Percentiles rank a stretch among this genome's conserved stretches.
Evolutionary conservation across 306 rosid species (phyloP).

Genomic region (Hippophae gyantsensis): DNA sequence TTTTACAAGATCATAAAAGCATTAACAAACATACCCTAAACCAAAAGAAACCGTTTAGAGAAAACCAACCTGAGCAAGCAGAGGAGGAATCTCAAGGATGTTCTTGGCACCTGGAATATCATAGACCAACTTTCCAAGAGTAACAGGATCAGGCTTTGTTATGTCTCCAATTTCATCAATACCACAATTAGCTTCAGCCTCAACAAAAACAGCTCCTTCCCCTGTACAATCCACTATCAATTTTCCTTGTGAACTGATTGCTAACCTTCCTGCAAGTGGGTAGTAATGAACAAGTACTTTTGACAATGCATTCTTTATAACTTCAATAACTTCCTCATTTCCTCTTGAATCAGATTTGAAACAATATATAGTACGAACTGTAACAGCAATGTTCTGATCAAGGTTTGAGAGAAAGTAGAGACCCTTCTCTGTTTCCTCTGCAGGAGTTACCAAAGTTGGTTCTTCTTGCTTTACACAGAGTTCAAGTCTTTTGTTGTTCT

Average conservation of each 20-base stretch:
- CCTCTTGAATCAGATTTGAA: conserved; percentile 44
- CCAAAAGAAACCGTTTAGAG: neutral
- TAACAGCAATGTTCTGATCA: conserved; percentile 64
- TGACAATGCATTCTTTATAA: conserved; percentile 47
- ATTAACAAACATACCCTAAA: neutral
- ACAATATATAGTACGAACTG: conserved; percentile 50
- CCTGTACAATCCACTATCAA: conserved; percentile 63
- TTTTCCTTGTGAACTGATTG: conserved; percentile 57
- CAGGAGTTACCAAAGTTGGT: conserved; percentile 42
- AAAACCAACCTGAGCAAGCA: conserved; percentile 60
- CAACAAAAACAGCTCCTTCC: conserved; percentile 79
- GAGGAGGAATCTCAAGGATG: conserved; percentile 76
- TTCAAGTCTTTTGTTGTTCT: conserved; percentile 5
- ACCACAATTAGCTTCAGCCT: conserved; percentile 60
- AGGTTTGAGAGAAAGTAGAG: conserved; percentile 67
- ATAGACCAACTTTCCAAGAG: conserved; percentile 61
- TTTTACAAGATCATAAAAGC: too few relatives aligned
- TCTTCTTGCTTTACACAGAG: conserved; percentile 42
- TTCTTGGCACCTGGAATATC: conserved; percentile 51
- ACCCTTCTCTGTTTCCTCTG: conserved; percentile 54
- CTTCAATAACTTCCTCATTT: conserved; percentile 43
- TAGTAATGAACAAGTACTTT: conserved; percentile 58
- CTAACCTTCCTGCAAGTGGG: conserved; percentile 57
- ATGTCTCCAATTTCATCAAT: conserved; percentile 62
- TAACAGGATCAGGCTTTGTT: conserved; percentile 57